A percentile compares a stretch with the other conserved stretches of the same genome.
Conservation (phyloP, 2,329 filamentous ascomycete species). For the Capronia americana region DNA sequence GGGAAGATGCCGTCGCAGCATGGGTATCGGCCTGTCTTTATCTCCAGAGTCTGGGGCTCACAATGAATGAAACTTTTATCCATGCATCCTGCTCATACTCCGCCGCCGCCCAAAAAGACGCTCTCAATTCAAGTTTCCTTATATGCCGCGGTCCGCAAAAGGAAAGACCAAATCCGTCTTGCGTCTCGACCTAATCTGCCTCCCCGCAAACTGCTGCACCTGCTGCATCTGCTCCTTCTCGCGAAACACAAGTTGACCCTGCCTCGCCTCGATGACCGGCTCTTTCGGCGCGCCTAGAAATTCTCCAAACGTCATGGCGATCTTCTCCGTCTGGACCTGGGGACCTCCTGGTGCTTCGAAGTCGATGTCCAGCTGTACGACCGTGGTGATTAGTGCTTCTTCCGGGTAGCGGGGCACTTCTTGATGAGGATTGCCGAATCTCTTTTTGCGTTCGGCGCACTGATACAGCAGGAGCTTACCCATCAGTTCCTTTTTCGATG, state of each 20-base stretch:
- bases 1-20: neutral
- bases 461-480: slow-evolving; percentile 30
- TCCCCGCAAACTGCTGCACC: neutral
- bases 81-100: neutral
- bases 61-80: neutral
- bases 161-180: slow-evolving; percentile 31
- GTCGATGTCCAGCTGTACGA: slow-evolving; percentile 21
- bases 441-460: slow-evolving; percentile 18
- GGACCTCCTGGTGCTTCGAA: slow-evolving; percentile 4
- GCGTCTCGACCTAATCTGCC: slow-evolving; percentile 18
- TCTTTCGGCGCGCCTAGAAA: slow-evolving; percentile 32
- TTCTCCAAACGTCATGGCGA: slow-evolving; percentile 32
- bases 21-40: neutral
- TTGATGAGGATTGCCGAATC: slow-evolving; percentile 34
- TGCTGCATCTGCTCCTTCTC: slow-evolving; percentile 24
- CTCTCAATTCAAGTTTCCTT: neutral
- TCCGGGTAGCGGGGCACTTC: slow-evolving; percentile 21
- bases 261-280: slow-evolving; percentile 24
- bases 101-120: neutral
- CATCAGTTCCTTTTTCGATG: slow-evolving; percentile 27
- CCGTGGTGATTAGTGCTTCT: slow-evolving; percentile 18
- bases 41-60: neutral
- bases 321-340: slow-evolving; percentile 17
- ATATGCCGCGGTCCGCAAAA: slow-evolving; percentile 22
- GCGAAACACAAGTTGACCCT: slow-evolving; percentile 31